A percentile compares a stretch with the other conserved stretches of the same genome.
These are phyloP conservation scores for Fusarium pseudograminearum DNA, from an alignment of 2,329 filamentous ascomycete species.

Conservation along the genomic window DNA sequence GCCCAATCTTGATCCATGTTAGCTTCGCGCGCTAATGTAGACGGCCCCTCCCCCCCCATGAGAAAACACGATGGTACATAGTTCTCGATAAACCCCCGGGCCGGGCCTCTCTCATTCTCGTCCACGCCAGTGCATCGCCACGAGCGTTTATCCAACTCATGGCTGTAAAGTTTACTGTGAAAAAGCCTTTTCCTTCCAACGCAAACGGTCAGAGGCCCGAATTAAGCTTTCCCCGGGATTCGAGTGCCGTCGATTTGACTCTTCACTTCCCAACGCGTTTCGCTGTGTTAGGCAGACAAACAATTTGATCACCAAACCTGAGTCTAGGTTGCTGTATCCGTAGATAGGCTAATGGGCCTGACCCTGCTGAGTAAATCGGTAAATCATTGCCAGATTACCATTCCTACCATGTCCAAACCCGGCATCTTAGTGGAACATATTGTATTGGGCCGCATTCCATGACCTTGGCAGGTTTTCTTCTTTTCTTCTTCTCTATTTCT, in stretches of 20 bases:
- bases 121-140: background rate
- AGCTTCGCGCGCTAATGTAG: slow-evolving; percentile 13
- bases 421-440: slow-evolving; percentile 20
- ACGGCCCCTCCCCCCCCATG: background rate
- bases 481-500: background rate
- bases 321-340: background rate
- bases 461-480: slow-evolving; percentile 4
- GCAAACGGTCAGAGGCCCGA: slow-evolving; percentile 12
- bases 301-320: background rate
- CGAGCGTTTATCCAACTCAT: slow-evolving; percentile 3
- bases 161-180: background rate
- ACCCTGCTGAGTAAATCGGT: background rate
- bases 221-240: background rate
- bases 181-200: slow-evolving; percentile 7
- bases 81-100: slow-evolving; percentile 5
- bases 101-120: slow-evolving; percentile 9
- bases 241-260: slow-evolving; percentile 7
- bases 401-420: slow-evolving; percentile 37
- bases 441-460: slow-evolving; percentile 24
- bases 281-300: background rate
- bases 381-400: slow-evolving; percentile 27
- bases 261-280: background rate
- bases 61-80: background rate
- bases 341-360: slow-evolving; percentile 2
- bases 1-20: slow-evolving; percentile 1